phyloP scores from a whole-genome alignment of 805 yeast genomes.

The Lachancea thermotolerans region DNA sequence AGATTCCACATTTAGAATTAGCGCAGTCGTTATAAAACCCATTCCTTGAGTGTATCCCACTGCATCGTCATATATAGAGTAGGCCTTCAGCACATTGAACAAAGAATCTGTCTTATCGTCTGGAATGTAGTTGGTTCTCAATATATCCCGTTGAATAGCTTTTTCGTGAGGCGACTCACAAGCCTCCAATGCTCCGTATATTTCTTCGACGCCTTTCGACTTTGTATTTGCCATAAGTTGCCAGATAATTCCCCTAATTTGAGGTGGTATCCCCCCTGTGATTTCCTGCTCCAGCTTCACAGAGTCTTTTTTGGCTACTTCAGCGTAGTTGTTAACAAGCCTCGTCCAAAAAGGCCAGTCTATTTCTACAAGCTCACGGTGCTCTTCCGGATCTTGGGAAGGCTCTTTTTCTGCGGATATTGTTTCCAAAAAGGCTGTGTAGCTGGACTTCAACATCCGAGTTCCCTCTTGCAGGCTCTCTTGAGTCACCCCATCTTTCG shows the following conservation, averaged over 20 bases:
- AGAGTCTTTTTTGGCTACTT: conserved; percentile 56
- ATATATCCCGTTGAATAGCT: conserved; percentile 72
- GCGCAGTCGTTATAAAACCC: conserved; percentile 87
- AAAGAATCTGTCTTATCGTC: conserved; percentile 55
- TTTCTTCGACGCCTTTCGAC: conserved; percentile 38
- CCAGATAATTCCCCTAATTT: conserved; percentile 87
- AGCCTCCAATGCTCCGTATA: conserved; percentile 38
- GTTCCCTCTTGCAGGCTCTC: conserved; percentile 46
- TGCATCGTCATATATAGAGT: conserved; percentile 79
- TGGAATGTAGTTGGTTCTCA: conserved; percentile 78
- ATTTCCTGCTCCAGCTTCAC: conserved; percentile 54
- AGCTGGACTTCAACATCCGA: conserved; percentile 35
- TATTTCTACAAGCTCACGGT: conserved; percentile 34
- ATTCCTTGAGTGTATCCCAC: conserved; percentile 98
- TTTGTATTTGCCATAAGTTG: conserved; percentile 80
- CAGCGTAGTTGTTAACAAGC: conserved; percentile 71
- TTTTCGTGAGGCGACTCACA: conserved; percentile 61
- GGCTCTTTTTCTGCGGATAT: conserved; percentile 8
- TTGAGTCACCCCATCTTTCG: conserved; percentile 45
- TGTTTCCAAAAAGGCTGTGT: conserved; percentile 18
- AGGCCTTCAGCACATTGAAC: conserved; percentile 72
- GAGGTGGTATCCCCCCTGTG: conserved; percentile 74
- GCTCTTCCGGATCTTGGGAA: conserved; percentile 10
- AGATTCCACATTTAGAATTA: conserved; percentile 57
- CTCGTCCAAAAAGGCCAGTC: conserved; percentile 88